Evolutionary conservation across 169 alveolate species (phyloP), one percentile per base, ranked within the genome.

Genomic region (Eimeria falciformis): DNA sequence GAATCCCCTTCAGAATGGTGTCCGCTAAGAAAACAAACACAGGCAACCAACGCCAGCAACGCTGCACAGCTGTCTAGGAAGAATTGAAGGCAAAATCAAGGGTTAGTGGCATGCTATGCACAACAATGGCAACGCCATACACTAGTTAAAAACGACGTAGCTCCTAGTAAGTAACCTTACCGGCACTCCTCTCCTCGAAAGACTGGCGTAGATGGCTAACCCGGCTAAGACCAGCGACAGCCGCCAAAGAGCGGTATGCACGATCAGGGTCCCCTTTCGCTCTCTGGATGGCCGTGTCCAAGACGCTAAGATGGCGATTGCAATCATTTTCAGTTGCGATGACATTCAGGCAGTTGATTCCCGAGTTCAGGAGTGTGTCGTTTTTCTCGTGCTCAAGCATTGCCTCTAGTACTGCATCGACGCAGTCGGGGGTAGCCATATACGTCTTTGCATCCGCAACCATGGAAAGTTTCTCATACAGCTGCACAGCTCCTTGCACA

Each of bases 241-340:
- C 98, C 7, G 99, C 98, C 75, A 97, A 89, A 27, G 95, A 95
- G 73, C 95, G 94, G 90, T 95, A 97, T 25, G 98, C 97, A 47
- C 93, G 95, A 62, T 97, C 98, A 37, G 97, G 97, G 43, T 95
- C 96, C 17, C 96, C 92, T 65, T 95, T 92, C 69, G 96, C 97
- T 37, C 94, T 83, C 81, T 93, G 95, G 45, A 91, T 93, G 46
- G 95, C 95, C 14, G 96, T 92, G 33, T 94, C 95, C 53, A 97
- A 88, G 85, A 94, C 96, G 23, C 93, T 90, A 56, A 95, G 95
- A 90, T 97, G 97, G 56, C 97, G 96, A 45, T 94, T 88, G 50
- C 97, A 97, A 89, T 97, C 99, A 82, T 93, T 95, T 88, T 96
- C 98, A 33, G 98, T 96, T 37, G 98, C 98, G 46, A 97, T 93